Conservation (phyloP, 1,139 yeast genomes). For the Lodderomyces oxycetoniae region DNA sequence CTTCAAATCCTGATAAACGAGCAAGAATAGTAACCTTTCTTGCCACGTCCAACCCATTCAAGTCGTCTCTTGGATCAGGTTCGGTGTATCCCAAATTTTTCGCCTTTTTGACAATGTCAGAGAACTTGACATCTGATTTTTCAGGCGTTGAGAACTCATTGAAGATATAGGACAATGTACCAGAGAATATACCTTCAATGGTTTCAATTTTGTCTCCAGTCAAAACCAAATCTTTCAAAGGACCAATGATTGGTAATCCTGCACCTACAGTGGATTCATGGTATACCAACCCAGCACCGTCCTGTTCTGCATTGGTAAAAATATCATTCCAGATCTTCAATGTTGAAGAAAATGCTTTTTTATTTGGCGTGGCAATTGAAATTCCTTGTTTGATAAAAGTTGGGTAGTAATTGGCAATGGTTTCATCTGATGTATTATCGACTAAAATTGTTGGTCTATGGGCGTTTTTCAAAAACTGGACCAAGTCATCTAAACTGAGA, state of each 20-base stretch:
- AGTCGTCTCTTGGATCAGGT: slow-evolving; percentile 98
- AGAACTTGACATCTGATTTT: slow-evolving; percentile 60
- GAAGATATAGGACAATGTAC: slow-evolving; percentile 93
- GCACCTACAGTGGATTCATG: slow-evolving; percentile 99
- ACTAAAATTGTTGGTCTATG: slow-evolving; percentile 76
- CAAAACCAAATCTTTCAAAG: slow-evolving; percentile 76
- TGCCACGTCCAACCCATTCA: slow-evolving; percentile 96
- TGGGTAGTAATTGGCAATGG: slow-evolving; percentile 74
- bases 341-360: slow-evolving; percentile 91
- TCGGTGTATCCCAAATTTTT: slow-evolving; percentile 93
- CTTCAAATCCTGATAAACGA: slow-evolving; percentile 80
- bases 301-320: slow-evolving; percentile 48
- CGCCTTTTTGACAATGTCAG: slow-evolving; percentile 85
- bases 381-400: slow-evolving; percentile 69
- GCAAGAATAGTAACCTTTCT: slow-evolving; percentile 95
- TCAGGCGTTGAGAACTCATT: slow-evolving; percentile 80
- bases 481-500: slow-evolving; percentile 53
- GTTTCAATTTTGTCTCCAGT: slow-evolving; percentile 91
- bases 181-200: slow-evolving; percentile 95
- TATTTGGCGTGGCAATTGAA: slow-evolving; percentile 96
- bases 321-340: slow-evolving; percentile 72
- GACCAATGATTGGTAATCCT: slow-evolving; percentile 88
- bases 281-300: slow-evolving; percentile 74
- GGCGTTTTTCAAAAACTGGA: slow-evolving; percentile 59
- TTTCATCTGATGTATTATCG: slow-evolving; percentile 87